A percentile compares a stretch with the other conserved stretches of the same genome.
phyloP scores from a whole-genome alignment of 169 alveolate species.

The Cryptosporidium felis region DNA sequence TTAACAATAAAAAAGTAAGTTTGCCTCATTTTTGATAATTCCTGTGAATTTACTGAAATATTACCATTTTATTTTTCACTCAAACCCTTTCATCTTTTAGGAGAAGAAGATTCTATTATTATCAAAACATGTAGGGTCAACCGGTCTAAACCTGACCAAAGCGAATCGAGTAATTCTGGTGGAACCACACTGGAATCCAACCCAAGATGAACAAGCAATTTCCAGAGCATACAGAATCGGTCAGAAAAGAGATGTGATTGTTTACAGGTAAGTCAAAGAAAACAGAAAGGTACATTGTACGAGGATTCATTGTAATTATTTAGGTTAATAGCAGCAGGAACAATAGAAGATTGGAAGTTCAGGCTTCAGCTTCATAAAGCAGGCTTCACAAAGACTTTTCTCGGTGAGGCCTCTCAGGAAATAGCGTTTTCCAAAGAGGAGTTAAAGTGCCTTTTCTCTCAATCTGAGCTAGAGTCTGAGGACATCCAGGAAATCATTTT shows the following conservation, averaged over 20 bases:
- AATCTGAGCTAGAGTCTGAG: neutral
- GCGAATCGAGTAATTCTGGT: constrained; percentile 84
- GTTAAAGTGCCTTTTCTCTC: constrained; percentile 21
- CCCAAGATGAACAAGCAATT: constrained; percentile 85
- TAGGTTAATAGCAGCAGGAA: constrained; percentile 37
- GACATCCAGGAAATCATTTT: constrained; percentile 23
- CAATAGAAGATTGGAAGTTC: constrained; percentile 55
- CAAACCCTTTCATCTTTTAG: neutral
- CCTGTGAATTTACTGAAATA: no score
- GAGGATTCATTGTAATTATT: no score
- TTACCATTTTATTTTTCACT: neutral
- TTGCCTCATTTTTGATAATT: no score
- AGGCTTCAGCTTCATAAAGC: constrained; percentile 69
- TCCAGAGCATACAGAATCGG: constrained; percentile 85
- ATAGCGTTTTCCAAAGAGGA: constrained; percentile 27
- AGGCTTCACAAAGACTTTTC: constrained; percentile 33
- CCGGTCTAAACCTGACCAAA: constrained; percentile 83
- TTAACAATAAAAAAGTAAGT: constrained; percentile 38
- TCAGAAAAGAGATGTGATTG: constrained; percentile 82
- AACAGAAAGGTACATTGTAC: no score
- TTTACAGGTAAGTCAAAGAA: constrained; percentile 82
- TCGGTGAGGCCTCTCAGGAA: constrained; percentile 26
- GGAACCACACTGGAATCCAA: constrained; percentile 87
- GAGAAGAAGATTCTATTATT: constrained; percentile 79
- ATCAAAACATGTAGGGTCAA: constrained; percentile 84